Base-by-base conservation (phyloP, 805 yeast genomes). In the Yamadazyma laniorum region DNA sequence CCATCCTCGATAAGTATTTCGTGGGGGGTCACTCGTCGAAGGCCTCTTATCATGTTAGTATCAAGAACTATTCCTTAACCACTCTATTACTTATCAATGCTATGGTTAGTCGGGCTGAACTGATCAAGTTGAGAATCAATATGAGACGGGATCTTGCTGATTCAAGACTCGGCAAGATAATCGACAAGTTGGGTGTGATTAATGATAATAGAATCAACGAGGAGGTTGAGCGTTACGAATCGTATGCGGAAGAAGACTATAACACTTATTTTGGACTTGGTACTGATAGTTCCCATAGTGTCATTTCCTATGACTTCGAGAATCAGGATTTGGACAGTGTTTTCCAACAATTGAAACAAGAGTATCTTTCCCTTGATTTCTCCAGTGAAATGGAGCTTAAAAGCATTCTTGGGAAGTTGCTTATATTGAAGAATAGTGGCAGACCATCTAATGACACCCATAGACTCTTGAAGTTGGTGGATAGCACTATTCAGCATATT, bases 181-280 rank as follows among this genome's bases (percentile, higher is more conserved):
- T 66, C 28, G 67, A 65, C 32, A 66, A 63, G 43, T 42, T 69
- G 13, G 55, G 49, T 34, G 55, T 48, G 1, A 42, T 69, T 15
- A 49, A 59, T 29, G 61, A 62, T 42, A 50, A 44, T 6, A 50
- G 63, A 40, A 53, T 66, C 35, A 54, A 58, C 31, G 62, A 60
- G 19, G 70, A 63, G 35, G 63, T 67, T 17, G 67, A 65, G 17
- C 57, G 56, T 31, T 69, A 63, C 41, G 70, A 67, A 41, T 53
- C 45, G 3, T 58, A 45, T 37, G 72, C 69, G 1, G 70, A 63
- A 38, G 71, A 65, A 18, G 74, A 68, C 40, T 63, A 56, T 37
- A 50, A 51, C 16, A 56, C 40, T 15, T 42, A 33, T 28, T 41
- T 47, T 29, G 48, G 43, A 7, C 15, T 41, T 11, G 32, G 35